Conservation (phyloP, 257 asterid species). For the Thymus quinquecostatus region DNA sequence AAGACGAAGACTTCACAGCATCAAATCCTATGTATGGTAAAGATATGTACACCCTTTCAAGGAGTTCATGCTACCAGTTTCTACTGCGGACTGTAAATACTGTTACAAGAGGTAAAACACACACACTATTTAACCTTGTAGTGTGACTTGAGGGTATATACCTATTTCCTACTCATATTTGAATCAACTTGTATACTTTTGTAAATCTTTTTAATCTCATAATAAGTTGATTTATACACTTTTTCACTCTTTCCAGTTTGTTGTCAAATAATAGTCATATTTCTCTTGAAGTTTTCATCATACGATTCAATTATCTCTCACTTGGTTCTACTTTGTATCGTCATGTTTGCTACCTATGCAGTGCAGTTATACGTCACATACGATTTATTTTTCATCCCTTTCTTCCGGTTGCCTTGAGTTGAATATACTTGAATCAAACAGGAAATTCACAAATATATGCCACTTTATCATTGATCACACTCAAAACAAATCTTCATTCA, state of each 20-base stretch:
- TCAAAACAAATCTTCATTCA: constrained; percentile 7
- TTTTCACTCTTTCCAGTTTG: background rate
- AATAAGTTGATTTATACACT: background rate
- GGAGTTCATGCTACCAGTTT: background rate
- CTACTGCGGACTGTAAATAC: constrained; percentile 5
- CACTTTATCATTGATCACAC: background rate
- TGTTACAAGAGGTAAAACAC: background rate
- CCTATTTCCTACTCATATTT: background rate
- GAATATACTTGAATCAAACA: background rate
- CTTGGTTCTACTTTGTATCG: background rate
- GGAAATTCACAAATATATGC: background rate
- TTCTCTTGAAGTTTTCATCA: background rate
- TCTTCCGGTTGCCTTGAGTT: background rate
- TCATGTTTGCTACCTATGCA: background rate
- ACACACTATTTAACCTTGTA: background rate
- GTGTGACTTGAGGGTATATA: background rate
- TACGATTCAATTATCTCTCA: background rate
- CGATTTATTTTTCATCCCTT: background rate
- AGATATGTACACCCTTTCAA: background rate
- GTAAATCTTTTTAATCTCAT: background rate
- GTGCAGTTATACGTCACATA: background rate
- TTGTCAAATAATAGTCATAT: background rate
- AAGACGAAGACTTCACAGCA: constrained; percentile 8
- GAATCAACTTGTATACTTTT: background rate
- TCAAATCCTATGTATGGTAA: background rate